A percentile compares a stretch with the other conserved stretches of the same genome.
These are phyloP conservation scores for Salix brachista DNA, from an alignment of 345 rosid genomes.

Conservation along the genomic window DNA sequence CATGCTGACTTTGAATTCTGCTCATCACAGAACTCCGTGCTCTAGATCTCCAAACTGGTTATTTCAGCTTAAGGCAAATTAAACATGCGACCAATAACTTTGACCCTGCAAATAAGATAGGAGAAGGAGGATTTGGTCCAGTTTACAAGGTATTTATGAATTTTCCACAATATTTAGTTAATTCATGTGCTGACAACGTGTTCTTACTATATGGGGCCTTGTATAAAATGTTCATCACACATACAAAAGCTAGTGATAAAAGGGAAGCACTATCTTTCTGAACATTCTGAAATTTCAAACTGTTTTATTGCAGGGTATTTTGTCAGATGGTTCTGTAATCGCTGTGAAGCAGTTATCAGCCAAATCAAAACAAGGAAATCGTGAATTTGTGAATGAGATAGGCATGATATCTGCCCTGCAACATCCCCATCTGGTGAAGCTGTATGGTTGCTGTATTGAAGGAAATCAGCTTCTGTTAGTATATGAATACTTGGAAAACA, in stretches of 20 bases:
- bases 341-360: constrained; percentile 73
- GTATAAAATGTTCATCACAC: not conserved
- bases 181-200: not conserved
- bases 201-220: not conserved
- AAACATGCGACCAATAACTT: constrained; percentile 72
- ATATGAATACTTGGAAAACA: constrained; percentile 65
- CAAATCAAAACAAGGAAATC: constrained; percentile 67
- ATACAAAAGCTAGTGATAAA: not conserved
- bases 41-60: constrained; percentile 71
- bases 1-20: not conserved
- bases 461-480: constrained; percentile 59
- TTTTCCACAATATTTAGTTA: not conserved
- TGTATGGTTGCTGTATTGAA: constrained; percentile 58
- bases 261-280: not conserved
- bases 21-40: constrained; percentile 47
- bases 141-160: constrained; percentile 64
- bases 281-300: constrained; percentile 2
- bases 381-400: constrained; percentile 62
- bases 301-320: constrained; percentile 43
- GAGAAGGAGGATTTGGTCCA: constrained; percentile 97
- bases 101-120: constrained; percentile 65
- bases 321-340: constrained; percentile 47
- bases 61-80: constrained; percentile 67
- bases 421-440: constrained; percentile 62
- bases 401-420: constrained; percentile 74